phyloP scores from a whole-genome alignment of 2,329 filamentous ascomycete species.

The Nemania serpens region DNA sequence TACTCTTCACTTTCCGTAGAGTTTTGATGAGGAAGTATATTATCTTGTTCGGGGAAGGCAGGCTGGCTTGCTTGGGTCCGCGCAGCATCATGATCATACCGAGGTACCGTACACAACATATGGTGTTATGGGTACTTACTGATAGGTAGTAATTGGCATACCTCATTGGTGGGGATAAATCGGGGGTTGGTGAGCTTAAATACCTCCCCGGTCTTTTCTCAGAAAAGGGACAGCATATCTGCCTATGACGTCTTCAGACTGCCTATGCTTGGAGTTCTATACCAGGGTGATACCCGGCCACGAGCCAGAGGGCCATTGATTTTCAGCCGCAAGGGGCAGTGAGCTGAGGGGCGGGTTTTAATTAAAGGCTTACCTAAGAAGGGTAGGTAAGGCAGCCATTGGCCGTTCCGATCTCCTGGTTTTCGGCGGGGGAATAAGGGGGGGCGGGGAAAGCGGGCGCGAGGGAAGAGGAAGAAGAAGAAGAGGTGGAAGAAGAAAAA shows the following conservation, averaged over 20 bases:
- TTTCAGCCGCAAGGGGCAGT: conserved; percentile 19
- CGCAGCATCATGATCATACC: not conserved
- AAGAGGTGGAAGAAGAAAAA: not conserved
- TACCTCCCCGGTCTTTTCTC: not conserved
- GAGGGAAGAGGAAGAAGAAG: not conserved
- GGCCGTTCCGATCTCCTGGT: not conserved
- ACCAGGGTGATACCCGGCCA: no score
- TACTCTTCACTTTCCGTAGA: not conserved
- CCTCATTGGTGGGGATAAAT: conserved; percentile 2
- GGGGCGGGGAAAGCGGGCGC: not conserved
- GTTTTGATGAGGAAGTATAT: not conserved
- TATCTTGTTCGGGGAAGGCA: not conserved
- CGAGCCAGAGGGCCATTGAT: not conserved
- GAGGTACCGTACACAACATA: not conserved
- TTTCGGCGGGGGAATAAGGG: not conserved
- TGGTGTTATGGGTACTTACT: no score
- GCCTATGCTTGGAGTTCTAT: not conserved
- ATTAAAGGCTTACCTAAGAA: conserved; percentile 12
- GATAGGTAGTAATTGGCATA: not conserved
- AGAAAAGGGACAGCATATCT: not conserved
- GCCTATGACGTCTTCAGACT: conserved; percentile 10
- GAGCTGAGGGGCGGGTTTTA: not conserved
- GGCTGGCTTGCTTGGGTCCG: not conserved
- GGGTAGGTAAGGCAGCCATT: conserved; percentile 3
- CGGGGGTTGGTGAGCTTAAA: conserved; percentile 20